A percentile compares a stretch with the other conserved stretches of the same genome.
Conservation (phyloP, 192 early-diverging fungal species). For the Rhizoclosmatium sp. region DNA sequence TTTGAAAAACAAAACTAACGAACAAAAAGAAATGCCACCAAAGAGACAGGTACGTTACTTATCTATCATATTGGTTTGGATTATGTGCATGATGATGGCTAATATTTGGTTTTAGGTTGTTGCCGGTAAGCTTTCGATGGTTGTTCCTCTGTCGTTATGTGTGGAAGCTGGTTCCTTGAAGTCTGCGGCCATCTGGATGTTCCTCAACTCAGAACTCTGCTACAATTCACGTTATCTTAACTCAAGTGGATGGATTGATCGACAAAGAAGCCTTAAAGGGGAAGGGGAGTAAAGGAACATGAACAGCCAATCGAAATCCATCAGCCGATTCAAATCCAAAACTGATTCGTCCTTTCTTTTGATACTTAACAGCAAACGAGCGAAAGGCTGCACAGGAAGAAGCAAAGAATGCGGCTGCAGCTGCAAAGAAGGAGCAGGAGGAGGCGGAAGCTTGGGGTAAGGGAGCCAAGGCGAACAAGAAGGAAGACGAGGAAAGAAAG, state of each 20-base stretch:
- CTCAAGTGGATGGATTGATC: too few species aligned
- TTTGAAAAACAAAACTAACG: conserved; percentile 23
- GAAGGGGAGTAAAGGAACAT: not conserved
- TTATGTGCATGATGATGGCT: not conserved
- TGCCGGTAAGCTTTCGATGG: conserved; percentile 1
- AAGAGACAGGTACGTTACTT: conserved; percentile 18
- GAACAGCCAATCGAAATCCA: not conserved
- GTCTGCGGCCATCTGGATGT: too few species aligned
- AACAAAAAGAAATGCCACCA: conserved; percentile 19
- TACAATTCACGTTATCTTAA: too few species aligned
- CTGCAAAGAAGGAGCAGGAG: conserved; percentile 60
- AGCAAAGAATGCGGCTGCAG: conserved; percentile 64
- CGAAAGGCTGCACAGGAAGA: conserved; percentile 72
- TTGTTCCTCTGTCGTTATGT: not conserved
- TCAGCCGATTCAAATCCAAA: not conserved
- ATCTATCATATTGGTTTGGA: too few species aligned
- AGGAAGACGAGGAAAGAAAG: conserved; percentile 57
- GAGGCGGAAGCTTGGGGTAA: conserved; percentile 70
- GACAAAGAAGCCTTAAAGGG: too few species aligned
- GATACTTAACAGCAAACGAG: conserved; percentile 67
- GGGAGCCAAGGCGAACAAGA: conserved; percentile 69
- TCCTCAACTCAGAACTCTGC: too few species aligned
- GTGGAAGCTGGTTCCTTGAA: not conserved
- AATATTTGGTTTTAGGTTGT: conserved; percentile 7
- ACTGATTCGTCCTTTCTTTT: not conserved